Base-by-base conservation (phyloP, 2,329 filamentous ascomycete species). In the Scytalidium lignicola region DNA sequence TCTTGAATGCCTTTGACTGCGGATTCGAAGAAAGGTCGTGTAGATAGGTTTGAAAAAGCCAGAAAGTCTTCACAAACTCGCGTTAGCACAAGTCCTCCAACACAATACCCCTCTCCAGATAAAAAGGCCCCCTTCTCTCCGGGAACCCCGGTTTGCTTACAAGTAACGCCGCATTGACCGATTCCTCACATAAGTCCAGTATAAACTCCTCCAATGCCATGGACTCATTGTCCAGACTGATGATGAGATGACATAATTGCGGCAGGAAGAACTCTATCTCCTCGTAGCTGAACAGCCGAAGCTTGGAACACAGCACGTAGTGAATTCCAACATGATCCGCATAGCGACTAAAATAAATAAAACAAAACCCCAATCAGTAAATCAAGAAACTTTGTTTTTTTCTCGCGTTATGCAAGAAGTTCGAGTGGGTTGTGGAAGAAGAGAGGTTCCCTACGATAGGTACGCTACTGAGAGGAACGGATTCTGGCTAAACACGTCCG, bases 211-310 rank as follows among this genome's bases (percentile, higher is more conserved):
- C 89, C 68, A 93, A 70, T 44, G 89, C 88, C 87, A 93, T 91
- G 58, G 88, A 92, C 74, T 93, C 89, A 70, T 92, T 93, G 74
- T 92, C 83, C 67, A 92, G 81, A 69, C 86, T 91, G 64, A 93
- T 87, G 70, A 91, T 83, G 55, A 93, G 82, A 72, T 93, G 89
- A 67, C 88, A 93, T 74, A 93, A 74, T 74, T 90, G 86, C 54
- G 88, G 88, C 44, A 93, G 79, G 75, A 92, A 93, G 82, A 93
- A 93, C 71, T 93, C 89, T 66, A 93, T 91, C 70, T 93, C 88
- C 74, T 90, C 86, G 72, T 92, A 93, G 56, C 86, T 86, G 66
- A 93, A 93, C 69, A 89, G 86, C 65, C 89, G 87, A 65, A 93
- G 78, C 79, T 93, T 93, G 62, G 85, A 86, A 75, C 89, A 92